Evolutionary conservation across 306 rosid species (phyloP).

Genomic region (Lathyrus sativus): DNA sequence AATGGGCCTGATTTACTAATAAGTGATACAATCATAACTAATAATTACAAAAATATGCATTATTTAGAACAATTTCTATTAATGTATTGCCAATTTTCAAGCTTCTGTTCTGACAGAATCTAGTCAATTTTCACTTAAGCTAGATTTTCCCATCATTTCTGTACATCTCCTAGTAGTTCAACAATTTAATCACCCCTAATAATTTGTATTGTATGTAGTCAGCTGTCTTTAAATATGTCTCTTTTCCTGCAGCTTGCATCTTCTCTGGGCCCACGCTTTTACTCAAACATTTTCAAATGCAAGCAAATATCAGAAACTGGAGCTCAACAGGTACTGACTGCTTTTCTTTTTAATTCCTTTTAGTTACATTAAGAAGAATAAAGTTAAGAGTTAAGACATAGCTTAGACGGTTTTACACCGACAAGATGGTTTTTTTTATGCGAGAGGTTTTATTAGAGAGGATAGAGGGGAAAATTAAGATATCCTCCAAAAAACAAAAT

Average conservation of each 20-base stretch:
- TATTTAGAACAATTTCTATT: not conserved
- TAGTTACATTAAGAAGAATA: constrained; percentile 9
- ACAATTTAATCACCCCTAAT: constrained; percentile 22
- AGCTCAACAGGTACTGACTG: constrained; percentile 80
- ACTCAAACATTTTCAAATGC: constrained; percentile 92
- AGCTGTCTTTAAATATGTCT: constrained; percentile 26
- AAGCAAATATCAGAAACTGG: constrained; percentile 99
- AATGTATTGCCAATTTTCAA: not conserved
- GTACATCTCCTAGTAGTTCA: constrained; percentile 20
- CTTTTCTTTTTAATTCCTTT: constrained; percentile 29
- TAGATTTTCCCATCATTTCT: constrained; percentile 12
- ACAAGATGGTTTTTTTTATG: not conserved
- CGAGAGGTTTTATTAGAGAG: constrained; percentile 3
- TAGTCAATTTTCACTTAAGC: not conserved
- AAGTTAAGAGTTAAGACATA: constrained; percentile 19
- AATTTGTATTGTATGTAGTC: constrained; percentile 31
- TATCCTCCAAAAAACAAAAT: constrained; percentile 7
- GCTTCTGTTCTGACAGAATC: constrained; percentile 18
- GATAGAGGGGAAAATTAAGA: constrained; percentile 6
- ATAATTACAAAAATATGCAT: no score
- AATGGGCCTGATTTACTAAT: no score
- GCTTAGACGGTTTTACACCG: constrained; percentile 2
- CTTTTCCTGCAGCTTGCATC: constrained; percentile 81
- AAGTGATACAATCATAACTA: no score
- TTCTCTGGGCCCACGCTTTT: constrained; percentile 96